Evolutionary conservation across 108 stramenopile species (phyloP), one percentile per base, ranked within the genome.

Genomic region (Aureococcus anophagefferens): DNA sequence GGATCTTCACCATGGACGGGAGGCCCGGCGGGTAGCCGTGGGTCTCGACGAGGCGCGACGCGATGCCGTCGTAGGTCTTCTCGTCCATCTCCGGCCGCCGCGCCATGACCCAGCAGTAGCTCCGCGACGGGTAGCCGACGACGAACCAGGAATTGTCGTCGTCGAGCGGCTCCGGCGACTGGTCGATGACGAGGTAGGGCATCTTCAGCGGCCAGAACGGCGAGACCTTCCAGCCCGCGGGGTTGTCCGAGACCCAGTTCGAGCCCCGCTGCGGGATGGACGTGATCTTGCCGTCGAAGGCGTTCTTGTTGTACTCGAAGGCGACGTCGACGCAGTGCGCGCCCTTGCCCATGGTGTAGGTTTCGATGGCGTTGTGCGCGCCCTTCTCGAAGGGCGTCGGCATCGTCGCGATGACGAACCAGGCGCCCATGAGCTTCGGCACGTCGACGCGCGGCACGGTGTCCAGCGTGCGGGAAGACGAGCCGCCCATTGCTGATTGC

Each of bases 401-500:
- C 69, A 85, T 85, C 62, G 83, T 82, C 3, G 66, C 87, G 68
- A 85, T 81, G 0, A 88, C 87, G 68, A 85, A 88, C 87, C 87
- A 88, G 32, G 80, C 79, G 63, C 87, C 87, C 84, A 88, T 85
- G 73, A 88, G 77, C 13, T 68, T 46, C 15, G 69, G 72, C 3
- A 82, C 83, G 13, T 76, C 72, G 72, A 81, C 82, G 18, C 59
- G 11, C 1, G 78, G n/a, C 3, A 81, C 81, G 31, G 30, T 5
- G 7, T 31, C 17, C 29, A 64, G 63, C n/a, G n/a, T n/a, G n/a
- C n/a, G n/a, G n/a, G n/a, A n/a, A n/a, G n/a, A n/a, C n/a, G n/a
- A n/a, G n/a, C n/a, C n/a, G n/a, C n/a, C n/a, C n/a, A n/a, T n/a
- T n/a, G n/a, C n/a, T n/a, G n/a, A n/a, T n/a, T n/a, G n/a, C n/a